Conservation (phyloP, 495 filamentous ascomycete species). For the Neurospora sublineolata region DNA sequence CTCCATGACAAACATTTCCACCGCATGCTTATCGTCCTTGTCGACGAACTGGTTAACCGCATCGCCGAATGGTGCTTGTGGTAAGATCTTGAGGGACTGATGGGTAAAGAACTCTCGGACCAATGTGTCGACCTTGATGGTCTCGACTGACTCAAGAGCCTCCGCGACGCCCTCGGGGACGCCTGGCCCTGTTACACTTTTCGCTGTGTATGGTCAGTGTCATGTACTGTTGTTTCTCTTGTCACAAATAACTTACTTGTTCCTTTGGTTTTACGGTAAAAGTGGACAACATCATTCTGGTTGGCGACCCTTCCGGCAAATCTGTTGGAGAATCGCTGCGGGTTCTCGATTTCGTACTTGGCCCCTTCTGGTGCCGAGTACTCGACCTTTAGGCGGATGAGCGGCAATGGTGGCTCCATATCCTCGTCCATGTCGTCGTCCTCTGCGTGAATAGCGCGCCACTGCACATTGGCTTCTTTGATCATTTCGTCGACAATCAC, state of each 20-base stretch:
- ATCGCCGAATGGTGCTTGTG: slow-evolving; percentile 82
- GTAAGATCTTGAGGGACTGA: slow-evolving; percentile 80
- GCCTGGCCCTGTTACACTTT: slow-evolving; percentile 25
- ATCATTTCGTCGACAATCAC: slow-evolving; percentile 75
- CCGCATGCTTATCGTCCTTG: slow-evolving; percentile 89
- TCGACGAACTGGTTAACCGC: slow-evolving; percentile 88
- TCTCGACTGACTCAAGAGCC: slow-evolving; percentile 52
- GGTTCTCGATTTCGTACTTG: slow-evolving; percentile 85
- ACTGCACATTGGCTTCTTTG: slow-evolving; percentile 67
- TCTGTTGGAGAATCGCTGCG: slow-evolving; percentile 90
- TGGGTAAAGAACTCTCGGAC: slow-evolving; percentile 75
- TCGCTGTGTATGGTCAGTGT: slow-evolving; percentile 12
- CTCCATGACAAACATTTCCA: slow-evolving; percentile 79
- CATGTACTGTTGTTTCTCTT: not conserved
- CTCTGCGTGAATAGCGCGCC: slow-evolving; percentile 57
- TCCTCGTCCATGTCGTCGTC: slow-evolving; percentile 38
- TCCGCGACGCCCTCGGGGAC: slow-evolving; percentile 45
- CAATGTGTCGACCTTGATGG: slow-evolving; percentile 75
- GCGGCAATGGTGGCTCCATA: slow-evolving; percentile 63
- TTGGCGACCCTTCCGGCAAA: slow-evolving; percentile 89
- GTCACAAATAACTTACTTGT: slow-evolving; percentile 22
- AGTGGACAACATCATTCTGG: slow-evolving; percentile 84
- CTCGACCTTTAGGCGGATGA: slow-evolving; percentile 85
- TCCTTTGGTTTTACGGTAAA: slow-evolving; percentile 67
- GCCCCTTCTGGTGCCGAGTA: slow-evolving; percentile 79